Conservation (phyloP, 106 monocot genomes). For the Xerophyta viscosa region DNA sequence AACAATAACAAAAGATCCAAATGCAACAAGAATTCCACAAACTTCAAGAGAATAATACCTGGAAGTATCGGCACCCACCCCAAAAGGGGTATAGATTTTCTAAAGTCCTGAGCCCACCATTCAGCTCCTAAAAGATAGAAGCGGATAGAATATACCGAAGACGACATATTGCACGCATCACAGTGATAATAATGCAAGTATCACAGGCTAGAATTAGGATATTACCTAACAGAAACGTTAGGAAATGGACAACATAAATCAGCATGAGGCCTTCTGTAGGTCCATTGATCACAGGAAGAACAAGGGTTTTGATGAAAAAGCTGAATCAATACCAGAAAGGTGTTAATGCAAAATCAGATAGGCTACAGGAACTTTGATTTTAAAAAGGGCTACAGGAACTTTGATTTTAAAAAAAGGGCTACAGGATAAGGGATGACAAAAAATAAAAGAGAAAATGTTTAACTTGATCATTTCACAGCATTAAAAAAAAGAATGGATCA, state of each 20-base stretch:
- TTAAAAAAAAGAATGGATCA: too few species aligned
- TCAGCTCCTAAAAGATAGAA: too few species aligned
- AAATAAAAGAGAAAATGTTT: too few species aligned
- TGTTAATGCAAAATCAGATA: constrained; percentile 5
- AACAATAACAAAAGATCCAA: background rate
- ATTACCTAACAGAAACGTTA: constrained; percentile 86
- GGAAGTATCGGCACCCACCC: constrained; percentile 12
- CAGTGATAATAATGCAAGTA: too few species aligned
- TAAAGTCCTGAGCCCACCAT: constrained; percentile 19
- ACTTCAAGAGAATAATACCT: background rate
- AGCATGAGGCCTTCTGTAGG: constrained; percentile 98
- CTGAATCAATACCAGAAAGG: constrained; percentile 34
- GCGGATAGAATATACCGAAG: too few species aligned
- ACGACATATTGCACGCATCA: too few species aligned
- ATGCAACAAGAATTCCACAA: background rate
- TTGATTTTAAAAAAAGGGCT: too few species aligned
- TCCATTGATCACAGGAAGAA: constrained; percentile 91
- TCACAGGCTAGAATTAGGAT: background rate
- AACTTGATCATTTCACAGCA: too few species aligned
- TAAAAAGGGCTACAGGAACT: too few species aligned
- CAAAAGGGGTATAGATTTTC: constrained; percentile 13
- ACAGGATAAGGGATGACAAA: too few species aligned
- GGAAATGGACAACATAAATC: constrained; percentile 73
- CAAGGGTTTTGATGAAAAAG: constrained; percentile 96
- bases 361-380: too few species aligned